Evolutionary conservation across 192 early-diverging fungal species (phyloP), one percentile per base, ranked within the genome.

Genomic region (Linnemannia exigua): DNA sequence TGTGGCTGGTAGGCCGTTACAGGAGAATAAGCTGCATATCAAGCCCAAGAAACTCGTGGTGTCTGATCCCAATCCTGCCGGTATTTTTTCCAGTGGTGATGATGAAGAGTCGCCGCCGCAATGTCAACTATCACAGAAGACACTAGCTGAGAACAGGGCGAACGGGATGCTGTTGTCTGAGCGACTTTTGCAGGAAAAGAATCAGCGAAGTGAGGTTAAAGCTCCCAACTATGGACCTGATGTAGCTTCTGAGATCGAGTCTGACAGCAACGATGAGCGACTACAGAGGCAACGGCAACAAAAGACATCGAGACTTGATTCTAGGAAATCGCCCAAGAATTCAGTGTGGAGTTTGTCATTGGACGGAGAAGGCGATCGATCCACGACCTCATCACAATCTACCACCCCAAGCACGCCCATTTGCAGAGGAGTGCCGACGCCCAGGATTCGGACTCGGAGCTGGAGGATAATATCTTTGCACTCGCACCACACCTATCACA

Each of bases 361-460:
- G 14, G 28, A 11, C 12, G 28, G 12, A 31, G 25, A 63, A 25
- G 11, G 14, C 14, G 12, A 63, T 12, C 58, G 58, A 31, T 25
- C 28, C 28, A 15, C 58, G 2, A 63, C 58, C 22, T 25, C 58
- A 25, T 28, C 58, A 14, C 58, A 3, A 63, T 75, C 51, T 63
- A 75, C 35, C 6, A 54, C 3, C 11, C 50, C 31, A 58, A 68
- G 28, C 28, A 48, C 17, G n/a, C 36, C 8, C 47, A 70, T 20
- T 7, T 46, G 15, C 12, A 25, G 5, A 41, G 47, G n/a, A 52
- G 38, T 8, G 9, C 9, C 5, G 22, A 50, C 63, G 70, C 17
- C n/a, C 50, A 54, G 16, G 70, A 73, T 7, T 69, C 79, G 31
- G 79, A 74, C 6, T 80, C 66, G 2, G 79, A 74, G 7, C 28